These are phyloP conservation scores for Moniliophthora roreri DNA, from an alignment of 1,284 basidiomycete species.

Conservation along the genomic window DNA sequence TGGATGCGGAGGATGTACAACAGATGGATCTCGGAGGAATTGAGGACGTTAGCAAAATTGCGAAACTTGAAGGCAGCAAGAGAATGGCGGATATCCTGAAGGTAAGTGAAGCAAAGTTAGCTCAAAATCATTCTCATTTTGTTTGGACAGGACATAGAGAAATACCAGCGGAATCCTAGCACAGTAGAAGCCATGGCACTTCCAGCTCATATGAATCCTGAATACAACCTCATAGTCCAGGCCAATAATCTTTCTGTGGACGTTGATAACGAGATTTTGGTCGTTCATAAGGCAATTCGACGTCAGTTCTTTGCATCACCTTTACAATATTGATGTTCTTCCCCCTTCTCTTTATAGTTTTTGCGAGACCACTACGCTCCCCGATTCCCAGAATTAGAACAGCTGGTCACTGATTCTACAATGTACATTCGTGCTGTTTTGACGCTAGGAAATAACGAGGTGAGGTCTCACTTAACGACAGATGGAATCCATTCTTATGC, in stretches of 20 bases:
- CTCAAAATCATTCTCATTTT: neutral
- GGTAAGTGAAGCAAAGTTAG: conserved; percentile 50
- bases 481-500: conserved; percentile 6
- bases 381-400: conserved; percentile 96
- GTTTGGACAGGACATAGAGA: conserved; percentile 81
- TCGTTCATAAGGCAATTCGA: conserved; percentile 86
- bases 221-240: conserved; percentile 95
- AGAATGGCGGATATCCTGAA: conserved; percentile 84
- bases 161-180: conserved; percentile 77
- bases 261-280: conserved; percentile 95
- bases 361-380: conserved; percentile 97
- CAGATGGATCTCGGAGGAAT: conserved; percentile 85
- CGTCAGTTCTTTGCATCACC: conserved; percentile 35
- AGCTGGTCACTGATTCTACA: conserved; percentile 87
- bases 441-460: conserved; percentile 83
- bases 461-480: conserved; percentile 25
- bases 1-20: conserved; percentile 91
- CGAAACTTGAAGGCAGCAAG: conserved; percentile 85
- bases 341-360: conserved; percentile 55
- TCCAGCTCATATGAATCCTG: conserved; percentile 89
- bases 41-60: conserved; percentile 84
- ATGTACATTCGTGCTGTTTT: conserved; percentile 94
- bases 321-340: conserved; percentile 40
- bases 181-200: conserved; percentile 76
- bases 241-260: conserved; percentile 99